Conservation (phyloP, 1,284 basidiomycete species). For the Microbotryomycetes sp. region DNA sequence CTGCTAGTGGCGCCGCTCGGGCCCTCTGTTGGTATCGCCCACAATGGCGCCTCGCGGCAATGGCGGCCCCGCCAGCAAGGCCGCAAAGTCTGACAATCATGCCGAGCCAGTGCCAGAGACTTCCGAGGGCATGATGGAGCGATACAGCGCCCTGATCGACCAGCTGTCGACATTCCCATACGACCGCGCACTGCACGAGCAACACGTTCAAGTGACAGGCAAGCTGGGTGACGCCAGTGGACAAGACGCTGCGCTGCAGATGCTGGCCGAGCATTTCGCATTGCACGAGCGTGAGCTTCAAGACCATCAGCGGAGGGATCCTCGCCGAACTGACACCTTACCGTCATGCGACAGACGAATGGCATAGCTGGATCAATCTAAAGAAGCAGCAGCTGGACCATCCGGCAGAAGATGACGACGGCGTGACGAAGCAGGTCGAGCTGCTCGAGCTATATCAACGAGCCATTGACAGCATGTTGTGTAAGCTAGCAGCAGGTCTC, state of each 20-base stretch:
- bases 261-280: slow-evolving; percentile 3
- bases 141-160: slow-evolving; percentile 12
- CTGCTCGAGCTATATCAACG: slow-evolving; percentile 30
- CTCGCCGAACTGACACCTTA: not conserved
- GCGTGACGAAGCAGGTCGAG: slow-evolving; percentile 19
- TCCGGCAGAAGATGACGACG: not conserved
- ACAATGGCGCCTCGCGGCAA: too few species aligned
- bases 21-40: too few species aligned
- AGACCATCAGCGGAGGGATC: not conserved
- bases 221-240: slow-evolving; percentile 15
- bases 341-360: slow-evolving; percentile 13
- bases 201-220: slow-evolving; percentile 12
- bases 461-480: slow-evolving; percentile 19
- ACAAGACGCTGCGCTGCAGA: slow-evolving; percentile 5
- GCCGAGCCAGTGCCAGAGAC: not conserved
- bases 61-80: too few species aligned
- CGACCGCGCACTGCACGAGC: slow-evolving; percentile 17
- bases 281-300: slow-evolving; percentile 8
- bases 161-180: slow-evolving; percentile 15
- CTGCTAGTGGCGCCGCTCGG: too few species aligned
- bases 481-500: slow-evolving; percentile 4
- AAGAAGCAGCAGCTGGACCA: slow-evolving; percentile 7
- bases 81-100: too few species aligned
- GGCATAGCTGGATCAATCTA: slow-evolving; percentile 27
- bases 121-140: slow-evolving; percentile 2